Evolutionary conservation across 768 basidiomycete species (phyloP).

Genomic region (Termitomyces sp.): DNA sequence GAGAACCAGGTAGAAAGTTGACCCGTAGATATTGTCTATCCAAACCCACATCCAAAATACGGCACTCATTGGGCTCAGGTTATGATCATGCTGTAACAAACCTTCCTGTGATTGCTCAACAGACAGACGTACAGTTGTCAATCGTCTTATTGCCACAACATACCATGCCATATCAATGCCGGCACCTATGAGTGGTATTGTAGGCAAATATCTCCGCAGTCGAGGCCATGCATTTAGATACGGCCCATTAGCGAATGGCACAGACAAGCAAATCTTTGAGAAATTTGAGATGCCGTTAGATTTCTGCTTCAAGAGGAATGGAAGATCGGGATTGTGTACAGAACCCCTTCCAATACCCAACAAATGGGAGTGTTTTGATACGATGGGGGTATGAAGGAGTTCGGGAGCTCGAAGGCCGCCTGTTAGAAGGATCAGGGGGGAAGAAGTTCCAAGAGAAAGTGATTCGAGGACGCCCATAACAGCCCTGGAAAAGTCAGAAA

Average conservation of each 20-base stretch:
- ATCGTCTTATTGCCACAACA: constrained; percentile 46
- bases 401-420: constrained; percentile 68
- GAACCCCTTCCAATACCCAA: constrained; percentile 73
- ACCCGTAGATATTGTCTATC: constrained; percentile 13
- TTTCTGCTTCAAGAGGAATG: constrained; percentile 29
- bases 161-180: constrained; percentile 67
- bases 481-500: constrained; percentile 58
- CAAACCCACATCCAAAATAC: constrained; percentile 47
- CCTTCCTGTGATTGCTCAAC: neutral
- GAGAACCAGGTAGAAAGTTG: neutral
- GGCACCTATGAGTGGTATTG: constrained; percentile 61
- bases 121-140: constrained; percentile 25
- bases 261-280: constrained; percentile 15
- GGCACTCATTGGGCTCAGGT: constrained; percentile 29
- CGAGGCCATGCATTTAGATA: constrained; percentile 17
- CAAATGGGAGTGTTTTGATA: constrained; percentile 57
- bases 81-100: constrained; percentile 18
- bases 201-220: constrained; percentile 30
- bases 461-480: constrained; percentile 44
- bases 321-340: constrained; percentile 57
- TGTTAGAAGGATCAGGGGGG: constrained; percentile 72
- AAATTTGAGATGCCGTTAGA: constrained; percentile 4
- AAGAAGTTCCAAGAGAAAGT: constrained; percentile 19
- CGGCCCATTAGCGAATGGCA: constrained; percentile 37
- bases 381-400: constrained; percentile 49